Evolutionary conservation across 2,329 filamentous ascomycete species (phyloP), one percentile per base, ranked within the genome.

Genomic region (Xylariaceae sp.): DNA sequence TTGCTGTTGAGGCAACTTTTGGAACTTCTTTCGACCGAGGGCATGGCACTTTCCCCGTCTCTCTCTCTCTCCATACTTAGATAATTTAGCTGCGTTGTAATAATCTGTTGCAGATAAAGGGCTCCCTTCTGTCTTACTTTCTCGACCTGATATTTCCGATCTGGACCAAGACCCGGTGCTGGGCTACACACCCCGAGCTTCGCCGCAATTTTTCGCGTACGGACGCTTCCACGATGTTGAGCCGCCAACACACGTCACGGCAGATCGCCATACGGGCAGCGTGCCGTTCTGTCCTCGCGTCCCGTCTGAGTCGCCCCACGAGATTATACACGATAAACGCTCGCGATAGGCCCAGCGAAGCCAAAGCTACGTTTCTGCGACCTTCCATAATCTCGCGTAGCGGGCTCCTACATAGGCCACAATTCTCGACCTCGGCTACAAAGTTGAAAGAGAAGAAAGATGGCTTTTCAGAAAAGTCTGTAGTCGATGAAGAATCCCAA

Each of bases 401-500:
- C 15, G 32, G 16, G 29, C 29, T 35, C 31, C 17, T 50, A 23
- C 43, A 50, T 19, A 50, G 45, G 16, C 40, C 61, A 26, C 49
- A 42, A 18, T 66, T 68, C 53, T 67, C 66, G 14, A 67, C 64
- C 4, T 61, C 64, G 15, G 37, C 56, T 3, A 41, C 53, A 9
- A 52, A 56, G 34, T 50, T 52, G 38, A 66, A 68, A 64, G 56
- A 63, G 41, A 70, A 71, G 42, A 63, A 60, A 4, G 59, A 59
- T 28, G 66, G 67, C 14, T 75, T 76, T 48, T 74, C 78, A 42
- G 70, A 77, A 47, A 64, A 66, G 6, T 52, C 71, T 0, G 60
- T 77, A 8, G 67, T 70, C 6, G 71, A 76, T 38, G 71, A 76
- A 45, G 71, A 75, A 49, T 61, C 65, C 38, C 69, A 73, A 52